phyloP scores from a whole-genome alignment of 2,329 filamentous ascomycete genomes.

The Aspergillus sp. region DNA sequence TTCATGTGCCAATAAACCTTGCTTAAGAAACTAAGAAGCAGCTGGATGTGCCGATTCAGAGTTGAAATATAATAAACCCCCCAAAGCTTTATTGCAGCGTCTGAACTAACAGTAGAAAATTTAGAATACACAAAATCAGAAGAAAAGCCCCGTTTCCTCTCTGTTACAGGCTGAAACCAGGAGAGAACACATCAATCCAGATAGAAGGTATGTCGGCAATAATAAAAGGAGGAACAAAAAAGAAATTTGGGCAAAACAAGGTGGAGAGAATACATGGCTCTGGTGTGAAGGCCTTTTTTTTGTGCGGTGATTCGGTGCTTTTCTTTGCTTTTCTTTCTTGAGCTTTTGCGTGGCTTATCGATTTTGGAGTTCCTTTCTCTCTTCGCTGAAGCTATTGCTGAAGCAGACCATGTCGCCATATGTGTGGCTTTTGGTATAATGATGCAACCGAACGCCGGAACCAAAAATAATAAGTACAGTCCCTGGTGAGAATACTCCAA shows the following conservation, averaged over 20 bases:
- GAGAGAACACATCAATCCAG: constrained; percentile 1
- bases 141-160: constrained; percentile 1
- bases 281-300: constrained; percentile 8
- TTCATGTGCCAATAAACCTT: too few species aligned
- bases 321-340: constrained; percentile 7
- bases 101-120: constrained; percentile 5
- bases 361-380: not conserved
- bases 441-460: constrained; percentile 34
- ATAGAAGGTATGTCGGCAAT: not conserved
- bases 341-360: constrained; percentile 7
- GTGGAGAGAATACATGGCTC: constrained; percentile 17
- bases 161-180: not conserved
- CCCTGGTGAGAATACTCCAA: constrained; percentile 16
- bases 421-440: constrained; percentile 27
- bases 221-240: constrained; percentile 4
- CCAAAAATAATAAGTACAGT: constrained; percentile 36
- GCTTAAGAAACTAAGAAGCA: not conserved
- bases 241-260: constrained; percentile 10
- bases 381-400: constrained; percentile 15
- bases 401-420: constrained; percentile 21
- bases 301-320: constrained; percentile 12
- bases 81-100: constrained; percentile 4
- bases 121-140: constrained; percentile 7
- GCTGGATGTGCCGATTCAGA: not conserved
- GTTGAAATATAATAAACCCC: constrained; percentile 6